Conservation (phyloP, 176 grass and related monocot species). For the Carex parvula region DNA sequence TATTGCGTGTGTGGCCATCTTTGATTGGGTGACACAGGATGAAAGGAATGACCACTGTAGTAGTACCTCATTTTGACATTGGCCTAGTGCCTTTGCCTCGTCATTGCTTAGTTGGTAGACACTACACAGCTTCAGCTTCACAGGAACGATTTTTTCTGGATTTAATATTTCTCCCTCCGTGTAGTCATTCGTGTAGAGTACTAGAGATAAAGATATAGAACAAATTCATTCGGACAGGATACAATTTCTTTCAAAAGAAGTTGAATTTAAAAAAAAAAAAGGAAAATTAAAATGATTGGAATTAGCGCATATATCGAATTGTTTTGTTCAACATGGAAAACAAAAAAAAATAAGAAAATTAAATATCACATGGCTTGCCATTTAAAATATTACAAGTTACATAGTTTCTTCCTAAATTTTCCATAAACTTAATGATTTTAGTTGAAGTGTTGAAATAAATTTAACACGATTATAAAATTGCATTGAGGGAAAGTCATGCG, state of each 20-base stretch:
- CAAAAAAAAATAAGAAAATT: too few relatives aligned
- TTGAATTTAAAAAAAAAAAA: too few relatives aligned
- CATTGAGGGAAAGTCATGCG: too few relatives aligned
- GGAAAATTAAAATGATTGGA: too few relatives aligned
- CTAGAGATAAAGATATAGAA: background rate
- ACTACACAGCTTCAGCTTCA: background rate
- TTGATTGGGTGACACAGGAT: conserved; percentile 10
- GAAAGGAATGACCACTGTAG: background rate
- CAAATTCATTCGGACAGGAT: background rate
- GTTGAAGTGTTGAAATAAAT: background rate
- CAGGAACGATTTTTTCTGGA: background rate
- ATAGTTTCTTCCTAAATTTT: too few relatives aligned
- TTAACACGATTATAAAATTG: background rate
- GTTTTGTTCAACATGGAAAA: too few relatives aligned
- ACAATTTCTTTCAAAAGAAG: too few relatives aligned
- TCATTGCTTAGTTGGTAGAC: conserved; percentile 17
- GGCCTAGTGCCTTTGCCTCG: conserved; percentile 9
- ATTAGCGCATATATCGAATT: too few relatives aligned
- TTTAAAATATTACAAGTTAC: too few relatives aligned
- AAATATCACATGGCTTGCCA: too few relatives aligned
- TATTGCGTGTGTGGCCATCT: conserved; percentile 1
- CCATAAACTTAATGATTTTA: too few relatives aligned
- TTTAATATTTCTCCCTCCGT: background rate
- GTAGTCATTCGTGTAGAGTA: background rate
- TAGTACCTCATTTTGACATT: conserved; percentile 6